Evolutionary conservation across 2,329 filamentous ascomycete species (phyloP).

Genomic region (Fusarium mangiferae): DNA sequence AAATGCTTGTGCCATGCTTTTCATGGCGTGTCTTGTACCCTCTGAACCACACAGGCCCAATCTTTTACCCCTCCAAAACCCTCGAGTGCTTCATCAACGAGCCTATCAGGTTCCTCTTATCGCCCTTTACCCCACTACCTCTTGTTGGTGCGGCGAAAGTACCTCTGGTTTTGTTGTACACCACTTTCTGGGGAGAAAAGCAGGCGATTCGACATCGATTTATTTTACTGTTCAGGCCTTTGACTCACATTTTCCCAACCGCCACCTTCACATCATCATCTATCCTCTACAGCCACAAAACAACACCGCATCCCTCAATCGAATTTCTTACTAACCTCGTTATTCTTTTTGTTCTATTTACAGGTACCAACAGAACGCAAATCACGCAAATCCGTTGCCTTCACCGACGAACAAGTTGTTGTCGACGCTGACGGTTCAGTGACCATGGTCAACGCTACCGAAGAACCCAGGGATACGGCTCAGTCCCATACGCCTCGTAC

Average conservation of each 20-base stretch:
- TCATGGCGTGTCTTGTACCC: slow-evolving; percentile 18
- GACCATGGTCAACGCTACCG: slow-evolving; percentile 76
- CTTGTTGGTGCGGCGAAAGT: slow-evolving; percentile 34
- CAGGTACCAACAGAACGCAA: slow-evolving; percentile 64
- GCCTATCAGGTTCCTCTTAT: slow-evolving; percentile 28
- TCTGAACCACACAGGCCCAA: slow-evolving; percentile 22
- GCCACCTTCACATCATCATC: slow-evolving; percentile 35
- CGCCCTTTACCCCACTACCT: slow-evolving; percentile 20
- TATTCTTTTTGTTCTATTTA: slow-evolving; percentile 32
- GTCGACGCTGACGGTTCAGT: slow-evolving; percentile 92
- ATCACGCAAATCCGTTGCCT: slow-evolving; percentile 92
- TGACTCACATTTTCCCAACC: slow-evolving; percentile 46
- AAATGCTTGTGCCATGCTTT: slow-evolving; percentile 17
- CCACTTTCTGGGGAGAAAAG: slow-evolving; percentile 27
- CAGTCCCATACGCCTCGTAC: slow-evolving; percentile 80
- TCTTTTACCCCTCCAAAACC: slow-evolving; percentile 42
- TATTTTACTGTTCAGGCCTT: slow-evolving; percentile 31
- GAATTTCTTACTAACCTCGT: slow-evolving; percentile 24
- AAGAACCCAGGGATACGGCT: slow-evolving; percentile 82
- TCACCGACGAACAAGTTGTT: slow-evolving; percentile 86
- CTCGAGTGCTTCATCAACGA: slow-evolving; percentile 27
- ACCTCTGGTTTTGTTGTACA: slow-evolving; percentile 35
- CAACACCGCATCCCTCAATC: slow-evolving; percentile 12
- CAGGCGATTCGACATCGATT: slow-evolving; percentile 35
- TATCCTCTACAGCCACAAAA: not conserved